Evolutionary conservation across 1,284 basidiomycete genomes (phyloP), one percentile per base, ranked within the genome.

Genomic region (Ustilago bromivora): DNA sequence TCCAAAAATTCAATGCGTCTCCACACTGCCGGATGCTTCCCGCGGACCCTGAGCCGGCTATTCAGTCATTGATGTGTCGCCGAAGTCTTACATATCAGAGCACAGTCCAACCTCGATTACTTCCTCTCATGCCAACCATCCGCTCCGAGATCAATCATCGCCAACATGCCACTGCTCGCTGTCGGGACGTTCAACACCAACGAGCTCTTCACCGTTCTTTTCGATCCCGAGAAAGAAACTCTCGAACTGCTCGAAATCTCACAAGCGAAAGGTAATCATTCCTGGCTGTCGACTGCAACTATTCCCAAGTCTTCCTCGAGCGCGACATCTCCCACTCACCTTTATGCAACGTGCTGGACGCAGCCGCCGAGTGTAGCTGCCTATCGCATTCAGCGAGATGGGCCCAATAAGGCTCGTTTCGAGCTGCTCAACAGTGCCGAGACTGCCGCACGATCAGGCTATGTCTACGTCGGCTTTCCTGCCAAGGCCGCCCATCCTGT

Each of bases 321-420:
- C 15, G 19, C 19, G 4, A 43, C 41, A 5, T 7, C 17, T 3
- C 68, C 68, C 1, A 71, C 75, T 1, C 71, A 74, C 28, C 60
- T 80, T 15, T 80, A 78, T 31, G 78, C 78, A 15, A 80, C 78
- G 4, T 73, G 71, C 52, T 80, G 76, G 78, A 80, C 78, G 2
- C 66, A 80, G 34, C 75, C 75, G 10, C 67, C 75, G 7, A 72
- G 78, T 34, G 72, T 80, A 31, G 76, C 78, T 54, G 68, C 78
- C 12, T 80, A 80, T 53, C 61, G 66, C 0, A 72, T 80, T 31
- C 49, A 57, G 9, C 64, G 76, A 40, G 40, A 56, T 19, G 54
- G 35, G 7, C 4, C 41, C 7, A 23, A 15, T 10, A 43, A n/a
- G 17, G 67, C 61, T 4, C 23, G 54, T 12, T 71, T 79, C 17